These are phyloP conservation scores for Waltergamsia citrina DNA, from an alignment of 2,329 filamentous ascomycete genomes.

Conservation along the genomic window DNA sequence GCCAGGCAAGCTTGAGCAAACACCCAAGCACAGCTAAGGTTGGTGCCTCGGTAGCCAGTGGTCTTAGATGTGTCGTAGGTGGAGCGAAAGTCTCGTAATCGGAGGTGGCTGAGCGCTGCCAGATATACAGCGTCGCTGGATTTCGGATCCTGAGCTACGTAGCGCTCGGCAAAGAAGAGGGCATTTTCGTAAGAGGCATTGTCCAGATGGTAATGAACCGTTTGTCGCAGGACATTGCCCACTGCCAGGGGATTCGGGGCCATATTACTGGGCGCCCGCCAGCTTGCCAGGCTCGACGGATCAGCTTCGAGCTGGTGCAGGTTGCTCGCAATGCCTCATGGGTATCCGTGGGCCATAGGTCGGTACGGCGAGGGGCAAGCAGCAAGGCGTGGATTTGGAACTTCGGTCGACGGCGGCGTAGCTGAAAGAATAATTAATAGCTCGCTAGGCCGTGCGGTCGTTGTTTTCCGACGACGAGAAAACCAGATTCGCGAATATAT, in stretches of 20 bases:
- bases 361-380: not conserved
- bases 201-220: slow-evolving; percentile 67
- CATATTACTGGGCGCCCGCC: slow-evolving; percentile 25
- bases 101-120: slow-evolving; percentile 74
- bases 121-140: slow-evolving; percentile 76
- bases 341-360: slow-evolving; percentile 6
- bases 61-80: slow-evolving; percentile 76
- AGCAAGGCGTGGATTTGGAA: not conserved
- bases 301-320: slow-evolving; percentile 1
- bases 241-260: slow-evolving; percentile 41
- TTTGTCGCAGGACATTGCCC: slow-evolving; percentile 45
- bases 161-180: slow-evolving; percentile 83
- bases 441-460: too few species aligned
- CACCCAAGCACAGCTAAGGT: slow-evolving; percentile 82
- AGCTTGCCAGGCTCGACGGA: not conserved
- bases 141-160: slow-evolving; percentile 74
- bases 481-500: too few species aligned
- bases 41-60: slow-evolving; percentile 58
- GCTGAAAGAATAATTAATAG: not conserved
- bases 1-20: slow-evolving; percentile 84
- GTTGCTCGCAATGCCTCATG: slow-evolving; percentile 2
- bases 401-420: not conserved
- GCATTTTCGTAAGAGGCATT: slow-evolving; percentile 85
- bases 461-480: too few species aligned
- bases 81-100: slow-evolving; percentile 72